Conservation (phyloP, 768 basidiomycete genomes). For the Nidularia pulvinata region DNA sequence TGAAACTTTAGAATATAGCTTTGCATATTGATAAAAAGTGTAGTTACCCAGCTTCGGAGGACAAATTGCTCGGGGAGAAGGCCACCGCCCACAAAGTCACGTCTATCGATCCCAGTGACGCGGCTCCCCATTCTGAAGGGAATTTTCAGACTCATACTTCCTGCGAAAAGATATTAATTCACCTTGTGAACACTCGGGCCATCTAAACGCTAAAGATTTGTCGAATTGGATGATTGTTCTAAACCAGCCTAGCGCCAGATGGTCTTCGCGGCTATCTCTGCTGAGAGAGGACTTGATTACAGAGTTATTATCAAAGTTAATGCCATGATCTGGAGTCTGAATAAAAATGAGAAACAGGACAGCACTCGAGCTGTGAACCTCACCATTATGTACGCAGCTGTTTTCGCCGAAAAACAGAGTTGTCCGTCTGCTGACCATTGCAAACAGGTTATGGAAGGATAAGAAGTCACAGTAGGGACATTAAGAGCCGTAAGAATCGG, state of each 20-base stretch:
- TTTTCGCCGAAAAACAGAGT: conserved; percentile 62
- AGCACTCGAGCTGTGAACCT: conserved; percentile 9
- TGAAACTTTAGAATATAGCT: neutral
- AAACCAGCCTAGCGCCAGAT: conserved; percentile 60
- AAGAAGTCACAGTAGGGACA: conserved; percentile 58
- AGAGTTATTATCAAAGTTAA: conserved; percentile 61
- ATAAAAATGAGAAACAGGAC: neutral
- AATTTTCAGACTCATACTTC: too few species aligned
- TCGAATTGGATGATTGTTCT: conserved; percentile 71
- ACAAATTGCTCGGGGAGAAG: conserved; percentile 70
- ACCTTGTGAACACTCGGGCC: conserved; percentile 55
- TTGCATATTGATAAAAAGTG: conserved; percentile 5
- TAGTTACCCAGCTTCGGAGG: conserved; percentile 61
- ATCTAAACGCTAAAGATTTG: conserved; percentile 32
- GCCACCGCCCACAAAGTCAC: conserved; percentile 52
- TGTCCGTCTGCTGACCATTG: conserved; percentile 84
- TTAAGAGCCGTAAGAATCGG: conserved; percentile 50
- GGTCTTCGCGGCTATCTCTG: conserved; percentile 23
- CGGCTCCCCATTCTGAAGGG: conserved; percentile 70
- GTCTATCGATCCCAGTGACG: conserved; percentile 76
- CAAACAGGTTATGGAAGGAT: conserved; percentile 56
- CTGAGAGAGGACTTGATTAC: conserved; percentile 38
- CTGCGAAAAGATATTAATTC: neutral
- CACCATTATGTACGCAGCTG: conserved; percentile 71
- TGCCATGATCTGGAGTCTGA: conserved; percentile 76